Evolutionary conservation across 306 rosid species (phyloP).

Genomic region (Vigna radiata): DNA sequence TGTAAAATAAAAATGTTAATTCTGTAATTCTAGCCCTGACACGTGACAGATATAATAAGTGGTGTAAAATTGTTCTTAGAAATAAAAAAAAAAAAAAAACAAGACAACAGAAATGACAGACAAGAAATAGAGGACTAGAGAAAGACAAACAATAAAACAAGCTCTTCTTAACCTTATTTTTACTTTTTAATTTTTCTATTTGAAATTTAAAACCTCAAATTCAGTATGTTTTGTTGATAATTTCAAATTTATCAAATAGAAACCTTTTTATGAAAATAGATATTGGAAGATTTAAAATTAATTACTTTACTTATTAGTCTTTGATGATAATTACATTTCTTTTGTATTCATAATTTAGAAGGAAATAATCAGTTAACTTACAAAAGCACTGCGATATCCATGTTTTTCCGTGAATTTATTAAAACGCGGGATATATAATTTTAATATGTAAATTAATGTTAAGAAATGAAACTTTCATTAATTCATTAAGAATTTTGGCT

Average conservation of each 20-base stretch:
- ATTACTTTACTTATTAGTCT: neutral
- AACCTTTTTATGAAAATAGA: neutral
- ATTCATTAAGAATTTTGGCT: too few relatives aligned
- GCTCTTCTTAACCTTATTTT: neutral
- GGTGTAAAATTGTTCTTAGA: slow-evolving; percentile 46
- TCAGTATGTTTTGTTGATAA: neutral
- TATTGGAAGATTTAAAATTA: neutral
- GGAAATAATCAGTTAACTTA: neutral
- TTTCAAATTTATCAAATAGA: neutral
- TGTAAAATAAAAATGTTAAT: slow-evolving; percentile 9
- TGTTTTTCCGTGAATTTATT: too few relatives aligned
- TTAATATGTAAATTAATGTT: too few relatives aligned
- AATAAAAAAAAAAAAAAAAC: slow-evolving; percentile 2
- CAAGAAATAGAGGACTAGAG: neutral
- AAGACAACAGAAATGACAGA: slow-evolving; percentile 9
- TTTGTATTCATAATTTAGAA: neutral
- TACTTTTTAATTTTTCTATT: neutral
- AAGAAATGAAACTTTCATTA: too few relatives aligned
- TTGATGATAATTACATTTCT: neutral
- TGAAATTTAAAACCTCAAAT: neutral
- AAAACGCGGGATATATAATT: too few relatives aligned
- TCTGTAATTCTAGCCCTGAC: slow-evolving; percentile 32
- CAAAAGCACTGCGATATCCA: too few relatives aligned
- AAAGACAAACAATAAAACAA: neutral
- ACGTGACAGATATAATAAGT: slow-evolving; percentile 29